Percentiles rank a stretch among this genome's conserved stretches.
phyloP scores from a whole-genome alignment of 345 rosid genomes.

The Cochlearia excelsa region DNA sequence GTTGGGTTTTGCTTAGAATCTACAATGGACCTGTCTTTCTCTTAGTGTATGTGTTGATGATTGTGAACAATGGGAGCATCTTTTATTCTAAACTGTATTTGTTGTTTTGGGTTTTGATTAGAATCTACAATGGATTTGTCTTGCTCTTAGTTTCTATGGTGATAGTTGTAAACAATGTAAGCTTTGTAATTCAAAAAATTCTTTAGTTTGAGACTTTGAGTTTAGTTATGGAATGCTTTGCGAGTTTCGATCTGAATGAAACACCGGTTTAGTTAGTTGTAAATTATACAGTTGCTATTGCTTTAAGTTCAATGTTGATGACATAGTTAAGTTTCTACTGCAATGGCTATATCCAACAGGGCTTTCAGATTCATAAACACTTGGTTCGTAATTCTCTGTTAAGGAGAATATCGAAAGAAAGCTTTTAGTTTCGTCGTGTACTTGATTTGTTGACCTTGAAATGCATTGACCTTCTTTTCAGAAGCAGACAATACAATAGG shows the following conservation, averaged over 20 bases:
- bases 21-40: too few species aligned
- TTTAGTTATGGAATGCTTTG: too few species aligned
- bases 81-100: not conserved
- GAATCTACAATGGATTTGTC: not conserved
- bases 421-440: not conserved
- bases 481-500: not conserved
- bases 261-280: not conserved
- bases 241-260: not conserved
- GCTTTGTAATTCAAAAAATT: too few species aligned
- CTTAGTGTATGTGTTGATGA: too few species aligned
- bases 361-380: too few species aligned
- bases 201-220: too few species aligned
- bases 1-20: too few species aligned
- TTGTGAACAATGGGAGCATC: too few species aligned
- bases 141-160: slow-evolving; percentile 1
- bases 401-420: not conserved
- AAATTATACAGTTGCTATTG: not conserved
- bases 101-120: too few species aligned
- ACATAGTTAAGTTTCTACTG: not conserved
- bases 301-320: slow-evolving; percentile 3
- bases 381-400: too few species aligned
- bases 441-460: not conserved
- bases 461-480: slow-evolving; percentile 3
- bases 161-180: not conserved
- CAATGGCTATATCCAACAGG: not conserved